phyloP scores from a whole-genome alignment of 1,139 yeast genomes.

The Saccharomyces pastorianus region DNA sequence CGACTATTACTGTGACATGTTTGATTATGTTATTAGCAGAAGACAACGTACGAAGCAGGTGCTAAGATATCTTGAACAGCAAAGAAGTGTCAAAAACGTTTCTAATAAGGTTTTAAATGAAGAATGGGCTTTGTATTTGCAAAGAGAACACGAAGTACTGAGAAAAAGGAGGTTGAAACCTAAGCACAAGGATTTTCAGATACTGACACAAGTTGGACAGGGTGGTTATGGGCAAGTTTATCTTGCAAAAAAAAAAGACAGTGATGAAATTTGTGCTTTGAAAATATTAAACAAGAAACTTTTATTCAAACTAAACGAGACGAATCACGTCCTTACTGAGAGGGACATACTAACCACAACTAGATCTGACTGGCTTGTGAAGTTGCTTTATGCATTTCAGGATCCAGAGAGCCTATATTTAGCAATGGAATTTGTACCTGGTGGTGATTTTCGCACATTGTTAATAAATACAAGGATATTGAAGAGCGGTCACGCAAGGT shows the following conservation, averaged over 20 bases:
- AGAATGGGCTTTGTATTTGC: constrained; percentile 76
- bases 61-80: constrained; percentile 42
- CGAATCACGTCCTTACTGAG: constrained; percentile 91
- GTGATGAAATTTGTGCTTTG: constrained; percentile 91
- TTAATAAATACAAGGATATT: constrained; percentile 87
- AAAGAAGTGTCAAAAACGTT: constrained; percentile 34
- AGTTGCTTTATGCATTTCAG: constrained; percentile 88
- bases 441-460: constrained; percentile 95
- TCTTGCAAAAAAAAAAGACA: constrained; percentile 87
- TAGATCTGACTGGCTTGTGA: constrained; percentile 92
- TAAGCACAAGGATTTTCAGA: constrained; percentile 88
- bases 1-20: constrained; percentile 93
- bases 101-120: constrained; percentile 37
- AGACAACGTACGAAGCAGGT: constrained; percentile 71
- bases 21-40: constrained; percentile 75
- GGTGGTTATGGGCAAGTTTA: constrained; percentile 99
- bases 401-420: constrained; percentile 82
- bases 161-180: constrained; percentile 88
- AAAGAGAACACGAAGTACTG: constrained; percentile 75
- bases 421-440: constrained; percentile 99
- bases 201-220: constrained; percentile 96
- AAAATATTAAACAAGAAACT: constrained; percentile 85
- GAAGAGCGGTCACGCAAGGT: constrained; percentile 91
- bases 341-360: constrained; percentile 93
- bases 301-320: constrained; percentile 83